These are phyloP conservation scores for Cicer yamashitae DNA, from an alignment of 306 rosid species.

Conservation along the genomic window DNA sequence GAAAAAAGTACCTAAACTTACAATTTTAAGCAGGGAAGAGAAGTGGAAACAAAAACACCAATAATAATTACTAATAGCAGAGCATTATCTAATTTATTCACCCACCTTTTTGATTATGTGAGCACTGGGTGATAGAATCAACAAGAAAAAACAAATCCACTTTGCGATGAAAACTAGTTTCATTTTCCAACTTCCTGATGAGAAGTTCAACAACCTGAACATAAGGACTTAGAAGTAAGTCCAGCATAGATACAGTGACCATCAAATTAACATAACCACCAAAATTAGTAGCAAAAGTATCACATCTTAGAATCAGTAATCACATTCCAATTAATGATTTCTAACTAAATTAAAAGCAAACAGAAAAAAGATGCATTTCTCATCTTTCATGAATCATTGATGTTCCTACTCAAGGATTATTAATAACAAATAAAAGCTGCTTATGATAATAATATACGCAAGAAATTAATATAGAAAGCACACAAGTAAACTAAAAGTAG, in stretches of 20 bases:
- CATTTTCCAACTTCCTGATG: slow-evolving; percentile 90
- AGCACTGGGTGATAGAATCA: slow-evolving; percentile 97
- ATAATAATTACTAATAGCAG: slow-evolving; percentile 26
- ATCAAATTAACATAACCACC: slow-evolving; percentile 24
- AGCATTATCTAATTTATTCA: slow-evolving; percentile 14
- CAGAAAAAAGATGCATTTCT: slow-evolving; percentile 9
- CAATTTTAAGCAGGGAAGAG: slow-evolving; percentile 2
- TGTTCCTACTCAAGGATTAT: slow-evolving; percentile 34
- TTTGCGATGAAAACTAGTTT: slow-evolving; percentile 89
- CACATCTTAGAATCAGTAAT: slow-evolving; percentile 7
- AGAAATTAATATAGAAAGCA: slow-evolving; percentile 14
- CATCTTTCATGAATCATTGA: slow-evolving; percentile 31
- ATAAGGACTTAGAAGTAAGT: slow-evolving; percentile 43
- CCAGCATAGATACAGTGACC: slow-evolving; percentile 28
- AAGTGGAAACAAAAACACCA: background rate
- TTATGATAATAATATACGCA: background rate
- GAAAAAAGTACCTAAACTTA: slow-evolving; percentile 36
- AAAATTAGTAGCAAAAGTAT: slow-evolving; percentile 20
- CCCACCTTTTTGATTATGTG: slow-evolving; percentile 88
- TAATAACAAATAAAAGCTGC: slow-evolving; percentile 9
- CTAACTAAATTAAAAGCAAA: slow-evolving; percentile 36
- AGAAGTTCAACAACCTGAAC: slow-evolving; percentile 97
- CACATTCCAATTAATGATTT: slow-evolving; percentile 16
- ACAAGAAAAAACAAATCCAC: slow-evolving; percentile 97
- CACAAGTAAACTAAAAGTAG: background rate